Evolutionary conservation across 441 rosid genomes (phyloP).

Genomic region (Mallotus repandus): DNA sequence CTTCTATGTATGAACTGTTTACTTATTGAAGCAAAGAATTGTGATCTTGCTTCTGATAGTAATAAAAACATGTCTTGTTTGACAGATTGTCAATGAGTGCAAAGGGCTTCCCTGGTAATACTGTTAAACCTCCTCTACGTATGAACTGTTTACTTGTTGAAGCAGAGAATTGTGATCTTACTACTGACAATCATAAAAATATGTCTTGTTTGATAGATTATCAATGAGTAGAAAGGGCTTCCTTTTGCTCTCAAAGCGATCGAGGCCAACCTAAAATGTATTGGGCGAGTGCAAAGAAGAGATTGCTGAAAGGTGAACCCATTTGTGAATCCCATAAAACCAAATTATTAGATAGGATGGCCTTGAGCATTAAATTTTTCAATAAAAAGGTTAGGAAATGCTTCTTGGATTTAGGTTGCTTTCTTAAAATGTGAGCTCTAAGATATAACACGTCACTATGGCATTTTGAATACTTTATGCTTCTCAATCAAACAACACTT

Average conservation of each 20-base stretch:
- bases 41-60: neutral
- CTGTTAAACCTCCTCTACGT: neutral
- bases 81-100: conserved; percentile 68
- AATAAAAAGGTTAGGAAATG: conserved; percentile 55
- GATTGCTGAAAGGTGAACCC: conserved; percentile 64
- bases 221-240: conserved; percentile 73
- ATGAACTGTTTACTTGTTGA: too few species aligned
- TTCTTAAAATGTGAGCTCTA: conserved; percentile 45
- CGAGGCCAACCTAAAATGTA: conserved; percentile 52
- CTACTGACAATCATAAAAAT: neutral
- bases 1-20: too few species aligned
- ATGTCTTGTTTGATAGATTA: conserved; percentile 44
- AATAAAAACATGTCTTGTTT: conserved; percentile 19
- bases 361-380: conserved; percentile 54
- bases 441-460: too few species aligned
- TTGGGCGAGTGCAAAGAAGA: conserved; percentile 62
- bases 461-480: too few species aligned
- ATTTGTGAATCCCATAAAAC: conserved; percentile 60
- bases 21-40: too few species aligned
- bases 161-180: too few species aligned
- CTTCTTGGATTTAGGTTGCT: conserved; percentile 81
- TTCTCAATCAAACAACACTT: too few species aligned
- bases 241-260: conserved; percentile 86
- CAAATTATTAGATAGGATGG: conserved; percentile 63
- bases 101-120: conserved; percentile 85